Evolutionary conservation across 495 filamentous ascomycete genomes (phyloP), one percentile per base, ranked within the genome.

Genomic region (Venustampulla echinocandica): DNA sequence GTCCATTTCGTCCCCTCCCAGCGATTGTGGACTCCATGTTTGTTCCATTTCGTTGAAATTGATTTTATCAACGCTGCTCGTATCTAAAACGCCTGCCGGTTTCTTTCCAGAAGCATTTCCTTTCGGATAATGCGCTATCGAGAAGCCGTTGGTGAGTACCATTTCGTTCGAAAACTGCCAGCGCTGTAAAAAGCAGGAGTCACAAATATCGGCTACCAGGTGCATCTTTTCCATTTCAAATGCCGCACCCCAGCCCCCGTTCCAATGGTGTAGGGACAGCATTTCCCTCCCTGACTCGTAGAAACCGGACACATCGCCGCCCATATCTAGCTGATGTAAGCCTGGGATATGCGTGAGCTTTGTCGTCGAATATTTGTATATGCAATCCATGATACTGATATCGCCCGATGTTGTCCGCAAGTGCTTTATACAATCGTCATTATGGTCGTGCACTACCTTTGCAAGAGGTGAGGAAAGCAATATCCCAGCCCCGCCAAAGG

Each of bases 401-500:
- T 59, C 57, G 5, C 57, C 57, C 13, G 51, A 47, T 0, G 55
- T 45, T 13, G 51, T 58, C 9, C 55, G 44, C 6, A 47, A 34
- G 36, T 54, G 23, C 24, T 46, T 36, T 18, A 42, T 53, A 30
- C 55, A 58, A 10, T 58, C 51, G 17, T 51, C 51, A 0, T 28
- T 44, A 34, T 56, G 43, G 3, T 54, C 42, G 19, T 40, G 18
- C 2, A 55, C 24, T 3, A 44, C 42, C 21, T 69, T 63, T 7
- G 78, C 73, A 11, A 85, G 66, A 5, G 80, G 74, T 36, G 71
- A 61, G 9, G 74, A 79, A 11, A 87, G 61, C 48, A 84, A 81
- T n/a, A 81, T 68, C 54, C 83, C 83, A 17, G 79, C 82, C 49
- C 82, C 82, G 46, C 82, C 81, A 57, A 77, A 85, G 6, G 76